Percentiles rank a stretch among this genome's conserved stretches.
These are phyloP conservation scores for Tricladium varicosporioides DNA, from an alignment of 2,329 filamentous ascomycete genomes.

Conservation along the genomic window DNA sequence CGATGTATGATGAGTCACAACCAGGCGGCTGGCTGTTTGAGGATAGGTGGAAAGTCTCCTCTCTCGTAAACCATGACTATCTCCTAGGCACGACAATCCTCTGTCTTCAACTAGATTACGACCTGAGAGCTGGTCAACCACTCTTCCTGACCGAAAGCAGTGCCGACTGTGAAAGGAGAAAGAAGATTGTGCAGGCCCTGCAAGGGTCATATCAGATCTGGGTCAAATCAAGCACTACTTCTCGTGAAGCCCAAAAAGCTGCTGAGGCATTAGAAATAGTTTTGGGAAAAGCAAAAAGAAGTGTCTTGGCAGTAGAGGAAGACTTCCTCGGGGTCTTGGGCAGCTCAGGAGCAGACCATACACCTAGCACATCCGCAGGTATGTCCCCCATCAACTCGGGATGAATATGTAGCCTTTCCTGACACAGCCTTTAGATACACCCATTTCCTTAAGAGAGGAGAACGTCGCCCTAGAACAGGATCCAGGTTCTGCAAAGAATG, in stretches of 20 bases:
- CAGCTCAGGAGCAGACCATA: too few species aligned
- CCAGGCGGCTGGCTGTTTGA: slow-evolving; percentile 52
- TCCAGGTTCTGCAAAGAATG: too few species aligned
- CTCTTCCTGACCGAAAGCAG: neutral
- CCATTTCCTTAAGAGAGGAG: too few species aligned
- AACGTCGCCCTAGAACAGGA: too few species aligned
- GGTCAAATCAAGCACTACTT: slow-evolving; percentile 4
- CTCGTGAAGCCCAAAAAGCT: slow-evolving; percentile 12
- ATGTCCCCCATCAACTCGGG: too few species aligned
- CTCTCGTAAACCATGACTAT: slow-evolving; percentile 58
- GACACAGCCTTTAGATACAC: too few species aligned
- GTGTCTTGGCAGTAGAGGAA: neutral
- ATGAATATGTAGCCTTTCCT: too few species aligned
- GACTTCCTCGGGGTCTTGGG: neutral
- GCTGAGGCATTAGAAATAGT: slow-evolving; percentile 9
- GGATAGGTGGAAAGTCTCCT: slow-evolving; percentile 55
- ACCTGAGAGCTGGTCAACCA: neutral
- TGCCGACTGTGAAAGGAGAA: neutral
- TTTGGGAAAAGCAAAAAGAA: slow-evolving; percentile 5
- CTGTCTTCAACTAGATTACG: slow-evolving; percentile 34
- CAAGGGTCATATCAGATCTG: slow-evolving; percentile 6
- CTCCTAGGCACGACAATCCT: slow-evolving; percentile 58
- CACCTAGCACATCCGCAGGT: too few species aligned
- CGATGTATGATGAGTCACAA: slow-evolving; percentile 46
- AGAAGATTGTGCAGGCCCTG: slow-evolving; percentile 3